Conservation (phyloP, 495 filamentous ascomycete genomes). For the Penicillium daleae region DNA sequence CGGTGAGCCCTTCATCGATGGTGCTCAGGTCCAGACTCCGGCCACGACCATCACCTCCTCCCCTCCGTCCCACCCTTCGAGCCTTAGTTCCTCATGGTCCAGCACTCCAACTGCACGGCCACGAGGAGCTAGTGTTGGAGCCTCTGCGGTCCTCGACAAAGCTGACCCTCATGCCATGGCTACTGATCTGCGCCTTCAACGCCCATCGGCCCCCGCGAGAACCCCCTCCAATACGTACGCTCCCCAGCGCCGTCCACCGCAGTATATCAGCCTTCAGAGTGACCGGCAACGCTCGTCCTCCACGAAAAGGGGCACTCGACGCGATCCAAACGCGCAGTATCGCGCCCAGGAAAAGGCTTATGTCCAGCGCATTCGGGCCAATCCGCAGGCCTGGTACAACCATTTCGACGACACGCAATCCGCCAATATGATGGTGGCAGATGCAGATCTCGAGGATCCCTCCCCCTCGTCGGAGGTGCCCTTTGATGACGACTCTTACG, state of each 20-base stretch:
- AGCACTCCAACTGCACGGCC: conserved; percentile 41
- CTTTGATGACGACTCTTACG: conserved; percentile 81
- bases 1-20: conserved; percentile 42
- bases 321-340: conserved; percentile 79
- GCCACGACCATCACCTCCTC: conserved; percentile 48
- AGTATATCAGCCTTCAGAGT: conserved; percentile 56
- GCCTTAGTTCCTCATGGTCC: conserved; percentile 44
- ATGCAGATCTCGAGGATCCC: conserved; percentile 88
- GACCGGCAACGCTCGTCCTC: conserved; percentile 59
- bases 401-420: conserved; percentile 75
- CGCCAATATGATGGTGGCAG: conserved; percentile 64
- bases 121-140: conserved; percentile 47
- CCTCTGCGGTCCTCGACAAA: conserved; percentile 37
- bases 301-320: conserved; percentile 51
- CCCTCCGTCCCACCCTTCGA: conserved; percentile 45
- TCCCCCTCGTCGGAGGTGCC: conserved; percentile 84
- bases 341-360: conserved; percentile 81
- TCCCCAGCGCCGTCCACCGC: conserved; percentile 72
- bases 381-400: conserved; percentile 65
- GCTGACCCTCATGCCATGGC: conserved; percentile 35
- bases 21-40: conserved; percentile 44
- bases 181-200: conserved; percentile 48
- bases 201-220: conserved; percentile 63
- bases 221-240: conserved; percentile 76
- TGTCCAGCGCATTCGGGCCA: conserved; percentile 75